Evolutionary conservation across 495 filamentous ascomycete genomes (phyloP).

Genomic region (Neurospora africana): DNA sequence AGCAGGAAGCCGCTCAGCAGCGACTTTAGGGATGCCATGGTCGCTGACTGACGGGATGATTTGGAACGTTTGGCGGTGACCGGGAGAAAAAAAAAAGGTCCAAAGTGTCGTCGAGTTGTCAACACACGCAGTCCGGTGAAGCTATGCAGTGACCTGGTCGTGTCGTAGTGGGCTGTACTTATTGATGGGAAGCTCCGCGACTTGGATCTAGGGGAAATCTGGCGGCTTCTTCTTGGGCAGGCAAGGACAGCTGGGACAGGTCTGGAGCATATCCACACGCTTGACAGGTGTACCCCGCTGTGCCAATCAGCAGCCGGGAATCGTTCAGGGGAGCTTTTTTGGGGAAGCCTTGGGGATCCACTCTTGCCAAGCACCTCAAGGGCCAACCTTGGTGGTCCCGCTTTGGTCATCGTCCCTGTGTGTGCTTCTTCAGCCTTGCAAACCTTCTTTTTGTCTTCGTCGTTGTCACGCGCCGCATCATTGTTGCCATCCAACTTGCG

Average conservation of each 20-base stretch:
- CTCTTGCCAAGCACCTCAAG: constrained; percentile 8
- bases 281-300: not conserved
- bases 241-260: constrained; percentile 8
- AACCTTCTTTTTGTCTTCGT: not conserved
- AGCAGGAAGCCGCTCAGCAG: constrained; percentile 40
- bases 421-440: constrained; percentile 21
- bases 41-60: constrained; percentile 5
- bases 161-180: not conserved
- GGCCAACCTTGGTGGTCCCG: constrained; percentile 1
- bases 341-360: constrained; percentile 2
- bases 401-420: not conserved
- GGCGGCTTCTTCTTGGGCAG: constrained; percentile 21
- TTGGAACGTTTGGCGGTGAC: not conserved
- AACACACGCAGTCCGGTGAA: not conserved
- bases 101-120: not conserved
- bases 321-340: not conserved
- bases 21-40: constrained; percentile 27
- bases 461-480: constrained; percentile 1
- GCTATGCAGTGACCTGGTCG: not conserved
- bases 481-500: not conserved
- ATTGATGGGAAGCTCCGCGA: not conserved
- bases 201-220: constrained; percentile 15
- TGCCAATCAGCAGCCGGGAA: constrained; percentile 12
- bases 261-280: not conserved
- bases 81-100: not conserved